phyloP scores from a whole-genome alignment of 1,139 yeast genomes.

The Saccharomyces hybrid region DNA sequence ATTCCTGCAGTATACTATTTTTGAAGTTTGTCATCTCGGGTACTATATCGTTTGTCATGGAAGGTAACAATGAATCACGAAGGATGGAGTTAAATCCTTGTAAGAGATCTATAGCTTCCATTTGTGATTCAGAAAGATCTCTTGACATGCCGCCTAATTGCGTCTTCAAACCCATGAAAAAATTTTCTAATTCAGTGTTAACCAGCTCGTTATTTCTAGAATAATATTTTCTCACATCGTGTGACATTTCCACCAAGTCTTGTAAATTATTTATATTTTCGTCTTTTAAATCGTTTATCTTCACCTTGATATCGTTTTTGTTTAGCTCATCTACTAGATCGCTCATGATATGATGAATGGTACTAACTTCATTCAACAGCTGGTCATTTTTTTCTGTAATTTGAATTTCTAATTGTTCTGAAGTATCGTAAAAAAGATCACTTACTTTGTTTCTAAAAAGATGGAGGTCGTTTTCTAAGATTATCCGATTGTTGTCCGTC shows the following conservation, averaged over 20 bases:
- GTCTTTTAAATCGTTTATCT: constrained; percentile 10
- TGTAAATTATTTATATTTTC: constrained; percentile 11
- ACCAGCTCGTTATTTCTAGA: background rate
- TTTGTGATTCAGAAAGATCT: constrained; percentile 1
- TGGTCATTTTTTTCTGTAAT: background rate
- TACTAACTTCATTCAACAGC: background rate
- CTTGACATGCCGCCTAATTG: constrained; percentile 3
- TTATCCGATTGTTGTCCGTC: constrained; percentile 5
- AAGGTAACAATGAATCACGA: constrained; percentile 5
- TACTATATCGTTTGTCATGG: constrained; percentile 4
- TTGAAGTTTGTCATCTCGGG: constrained; percentile 7
- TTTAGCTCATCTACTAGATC: constrained; percentile 5
- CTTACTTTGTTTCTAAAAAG: background rate
- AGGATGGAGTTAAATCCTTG: constrained; percentile 8
- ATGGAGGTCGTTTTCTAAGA: constrained; percentile 7
- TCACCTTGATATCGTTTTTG: constrained; percentile 7
- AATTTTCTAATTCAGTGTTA: background rate
- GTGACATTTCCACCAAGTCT: constrained; percentile 6
- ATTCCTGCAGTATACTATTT: constrained; percentile 10
- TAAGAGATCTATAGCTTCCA: constrained; percentile 6
- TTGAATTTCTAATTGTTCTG: background rate
- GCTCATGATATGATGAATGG: background rate
- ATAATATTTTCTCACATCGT: background rate
- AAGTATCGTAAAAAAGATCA: background rate
- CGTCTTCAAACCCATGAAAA: constrained; percentile 1